A percentile compares a stretch with the other conserved stretches of the same genome.
Conservation (phyloP, 768 basidiomycete species). For the Amanita fuliginea region DNA sequence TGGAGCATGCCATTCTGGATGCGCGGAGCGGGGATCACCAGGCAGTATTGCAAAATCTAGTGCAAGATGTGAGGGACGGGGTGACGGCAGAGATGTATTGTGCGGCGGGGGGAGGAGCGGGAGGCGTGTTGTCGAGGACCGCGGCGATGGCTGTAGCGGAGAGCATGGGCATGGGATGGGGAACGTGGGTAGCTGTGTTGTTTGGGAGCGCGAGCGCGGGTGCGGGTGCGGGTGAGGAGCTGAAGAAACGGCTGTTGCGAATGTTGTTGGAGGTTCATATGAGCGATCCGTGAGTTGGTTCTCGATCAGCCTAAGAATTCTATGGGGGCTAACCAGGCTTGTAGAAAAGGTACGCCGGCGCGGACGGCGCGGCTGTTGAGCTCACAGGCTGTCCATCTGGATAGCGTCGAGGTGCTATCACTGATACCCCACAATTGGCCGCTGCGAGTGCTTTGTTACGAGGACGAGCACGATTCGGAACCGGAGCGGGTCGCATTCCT, state of each 20-base stretch:
- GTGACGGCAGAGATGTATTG: constrained; percentile 83
- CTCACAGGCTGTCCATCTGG: constrained; percentile 71
- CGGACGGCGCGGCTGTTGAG: constrained; percentile 63
- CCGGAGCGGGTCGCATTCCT: constrained; percentile 38
- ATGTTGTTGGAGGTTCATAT: constrained; percentile 76
- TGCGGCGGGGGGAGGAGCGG: constrained; percentile 59
- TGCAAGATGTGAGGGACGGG: constrained; percentile 59
- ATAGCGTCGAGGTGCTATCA: constrained; percentile 62
- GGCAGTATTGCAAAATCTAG: constrained; percentile 55
- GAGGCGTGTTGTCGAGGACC: constrained; percentile 51
- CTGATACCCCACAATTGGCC: constrained; percentile 72
- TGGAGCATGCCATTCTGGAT: constrained; percentile 7
- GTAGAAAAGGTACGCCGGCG: constrained; percentile 40
- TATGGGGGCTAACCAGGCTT: background rate
- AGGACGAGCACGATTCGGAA: no score
- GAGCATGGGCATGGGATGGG: constrained; percentile 26
- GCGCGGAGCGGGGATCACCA: constrained; percentile 30
- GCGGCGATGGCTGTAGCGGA: constrained; percentile 40
- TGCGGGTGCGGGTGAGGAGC: constrained; percentile 29
- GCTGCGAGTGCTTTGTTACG: constrained; percentile 46
- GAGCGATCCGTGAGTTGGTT: constrained; percentile 45
- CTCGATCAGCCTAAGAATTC: background rate
- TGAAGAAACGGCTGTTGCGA: constrained; percentile 51
- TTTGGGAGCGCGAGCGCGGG: constrained; percentile 19
- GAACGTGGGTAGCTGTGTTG: constrained; percentile 40